Evolutionary conservation across 257 asterid genomes (phyloP).

Genomic region (Perilla frutescens): DNA sequence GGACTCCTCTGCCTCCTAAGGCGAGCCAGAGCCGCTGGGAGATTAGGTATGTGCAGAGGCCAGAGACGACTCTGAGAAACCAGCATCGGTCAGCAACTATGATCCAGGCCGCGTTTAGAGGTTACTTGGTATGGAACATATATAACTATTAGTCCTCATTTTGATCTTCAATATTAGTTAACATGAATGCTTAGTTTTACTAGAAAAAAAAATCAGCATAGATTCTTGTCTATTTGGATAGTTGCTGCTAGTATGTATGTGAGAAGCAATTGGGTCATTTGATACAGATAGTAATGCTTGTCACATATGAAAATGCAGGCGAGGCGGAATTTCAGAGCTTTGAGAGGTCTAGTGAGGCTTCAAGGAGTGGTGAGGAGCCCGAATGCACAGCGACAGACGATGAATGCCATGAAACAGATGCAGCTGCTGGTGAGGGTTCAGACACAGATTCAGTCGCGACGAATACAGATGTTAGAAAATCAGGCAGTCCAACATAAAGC

Average conservation of each 20-base stretch:
- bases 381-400: slow-evolving; percentile 76
- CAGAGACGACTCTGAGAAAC: slow-evolving; percentile 60
- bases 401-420: slow-evolving; percentile 91
- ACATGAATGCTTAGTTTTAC: too few species aligned
- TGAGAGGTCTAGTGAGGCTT: slow-evolving; percentile 92
- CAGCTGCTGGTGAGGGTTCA: slow-evolving; percentile 88
- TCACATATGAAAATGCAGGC: slow-evolving; percentile 50
- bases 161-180: too few species aligned
- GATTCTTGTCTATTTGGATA: too few species aligned
- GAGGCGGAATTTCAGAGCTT: slow-evolving; percentile 77
- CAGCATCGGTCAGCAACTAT: slow-evolving; percentile 67
- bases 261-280: neutral
- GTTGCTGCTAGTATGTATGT: too few species aligned
- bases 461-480: slow-evolving; percentile 86
- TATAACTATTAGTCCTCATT: too few species aligned
- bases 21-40: slow-evolving; percentile 49
- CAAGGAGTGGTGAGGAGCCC: slow-evolving; percentile 88
- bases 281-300: too few species aligned
- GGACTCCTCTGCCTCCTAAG: slow-evolving; percentile 27
- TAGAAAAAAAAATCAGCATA: too few species aligned
- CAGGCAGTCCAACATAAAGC: slow-evolving; percentile 43
- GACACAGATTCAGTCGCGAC: slow-evolving; percentile 81
- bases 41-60: slow-evolving; percentile 54
- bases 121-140: slow-evolving; percentile 63
- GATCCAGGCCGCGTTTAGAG: slow-evolving; percentile 82